Evolutionary conservation across 106 monocot species (phyloP).

Genomic region (Platanthera guangdongensis): DNA sequence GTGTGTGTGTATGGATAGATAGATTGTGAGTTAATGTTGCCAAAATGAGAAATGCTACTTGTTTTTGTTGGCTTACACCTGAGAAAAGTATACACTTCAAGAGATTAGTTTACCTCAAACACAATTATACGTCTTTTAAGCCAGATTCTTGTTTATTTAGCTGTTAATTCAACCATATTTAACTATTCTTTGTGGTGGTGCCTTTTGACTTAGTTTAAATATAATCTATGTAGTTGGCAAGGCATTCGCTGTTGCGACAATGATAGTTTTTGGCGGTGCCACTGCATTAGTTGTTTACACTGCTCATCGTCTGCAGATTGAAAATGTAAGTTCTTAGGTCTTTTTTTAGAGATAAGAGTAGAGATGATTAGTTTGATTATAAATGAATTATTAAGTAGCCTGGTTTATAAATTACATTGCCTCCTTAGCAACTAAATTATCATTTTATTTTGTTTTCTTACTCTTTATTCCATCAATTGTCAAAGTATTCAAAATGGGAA

Average conservation of each 20-base stretch:
- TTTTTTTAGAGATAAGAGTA: neutral
- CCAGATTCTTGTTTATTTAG: neutral
- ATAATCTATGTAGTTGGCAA: conserved; percentile 38
- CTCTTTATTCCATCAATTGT: neutral
- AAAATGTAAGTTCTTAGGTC: conserved; percentile 40
- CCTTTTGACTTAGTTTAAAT: neutral
- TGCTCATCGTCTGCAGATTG: conserved; percentile 40
- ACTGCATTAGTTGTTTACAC: conserved; percentile 22
- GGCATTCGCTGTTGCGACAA: conserved; percentile 56
- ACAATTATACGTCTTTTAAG: neutral
- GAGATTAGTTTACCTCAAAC: neutral
- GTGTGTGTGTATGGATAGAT: too few relatives aligned
- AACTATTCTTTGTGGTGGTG: neutral
- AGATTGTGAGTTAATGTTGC: neutral
- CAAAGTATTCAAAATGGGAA: too few relatives aligned
- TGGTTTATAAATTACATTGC: too few relatives aligned
- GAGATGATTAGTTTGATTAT: neutral
- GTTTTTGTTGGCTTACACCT: neutral
- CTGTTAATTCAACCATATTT: neutral
- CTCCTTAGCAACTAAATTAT: too few relatives aligned
- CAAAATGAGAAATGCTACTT: neutral
- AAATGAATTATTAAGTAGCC: neutral
- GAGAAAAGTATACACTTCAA: neutral
- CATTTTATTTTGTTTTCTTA: too few relatives aligned
- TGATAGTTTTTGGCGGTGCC: conserved; percentile 61